Percentiles rank a stretch among this genome's conserved stretches.
These are phyloP conservation scores for Sphaerostilbella broomeana DNA, from an alignment of 2,329 filamentous ascomycete species.

Conservation along the genomic window DNA sequence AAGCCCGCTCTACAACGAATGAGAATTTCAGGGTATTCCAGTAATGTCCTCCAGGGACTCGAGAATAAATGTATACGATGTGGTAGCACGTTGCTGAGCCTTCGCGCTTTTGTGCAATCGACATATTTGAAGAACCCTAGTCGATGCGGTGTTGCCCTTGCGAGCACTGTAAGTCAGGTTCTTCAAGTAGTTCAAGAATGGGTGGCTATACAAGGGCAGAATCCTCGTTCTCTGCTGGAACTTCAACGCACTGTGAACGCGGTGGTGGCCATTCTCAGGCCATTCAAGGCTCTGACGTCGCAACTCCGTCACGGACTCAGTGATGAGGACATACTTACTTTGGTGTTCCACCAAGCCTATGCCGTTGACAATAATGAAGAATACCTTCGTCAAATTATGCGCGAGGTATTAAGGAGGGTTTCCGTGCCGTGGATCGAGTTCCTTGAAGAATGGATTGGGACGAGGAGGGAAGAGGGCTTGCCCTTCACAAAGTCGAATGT, in stretches of 20 bases:
- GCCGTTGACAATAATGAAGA: constrained; percentile 57
- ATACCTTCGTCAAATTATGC: constrained; percentile 56
- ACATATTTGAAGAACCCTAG: constrained; percentile 39
- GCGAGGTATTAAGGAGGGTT: constrained; percentile 58
- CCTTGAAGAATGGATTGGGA: constrained; percentile 68
- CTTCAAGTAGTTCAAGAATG: constrained; percentile 44
- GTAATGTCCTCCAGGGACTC: constrained; percentile 40
- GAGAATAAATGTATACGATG: constrained; percentile 41
- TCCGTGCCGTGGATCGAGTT: constrained; percentile 61
- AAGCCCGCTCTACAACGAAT: constrained; percentile 38
- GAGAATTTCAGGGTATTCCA: constrained; percentile 51
- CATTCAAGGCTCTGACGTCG: constrained; percentile 45
- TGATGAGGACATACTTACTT: constrained; percentile 57
- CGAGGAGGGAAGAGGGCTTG: constrained; percentile 51
- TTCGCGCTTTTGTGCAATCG: constrained; percentile 40
- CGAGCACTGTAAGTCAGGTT: constrained; percentile 41
- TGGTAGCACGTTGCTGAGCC: constrained; percentile 40
- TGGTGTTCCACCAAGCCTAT: constrained; percentile 56
- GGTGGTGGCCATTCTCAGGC: constrained; percentile 41
- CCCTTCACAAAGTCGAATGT: constrained; percentile 42
- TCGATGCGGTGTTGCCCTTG: constrained; percentile 46
- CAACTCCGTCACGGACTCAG: constrained; percentile 37
- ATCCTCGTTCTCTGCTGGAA: constrained; percentile 44
- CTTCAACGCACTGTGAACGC: constrained; percentile 45
- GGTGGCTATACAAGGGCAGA: constrained; percentile 37